Evolutionary conservation across 2,329 filamentous ascomycete genomes (phyloP), one percentile per base, ranked within the genome.

Genomic region (Epichloe gansuensis): DNA sequence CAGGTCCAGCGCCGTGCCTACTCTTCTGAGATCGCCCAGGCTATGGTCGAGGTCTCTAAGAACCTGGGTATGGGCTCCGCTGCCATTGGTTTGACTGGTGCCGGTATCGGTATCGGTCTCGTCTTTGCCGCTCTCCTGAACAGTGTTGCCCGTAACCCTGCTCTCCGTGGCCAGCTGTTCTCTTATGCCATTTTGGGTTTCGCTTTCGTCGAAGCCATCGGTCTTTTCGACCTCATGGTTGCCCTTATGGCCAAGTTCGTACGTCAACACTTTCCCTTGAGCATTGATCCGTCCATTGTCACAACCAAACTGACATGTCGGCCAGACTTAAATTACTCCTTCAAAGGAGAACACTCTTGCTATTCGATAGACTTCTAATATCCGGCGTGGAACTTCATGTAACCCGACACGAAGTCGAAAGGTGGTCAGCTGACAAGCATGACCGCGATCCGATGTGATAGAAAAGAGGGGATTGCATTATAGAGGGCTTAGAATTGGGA

Each of bases 131-230:
- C 87, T 68, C 87, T 94, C 72, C 81, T 94, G 70, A 84, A 87
- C 75, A 83, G 83, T 77, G 88, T 93, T 73, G 87, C 88, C 79
- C 88, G 88, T 79, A 95, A 95, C 87, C 88, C 88, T 69, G 86
- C 86, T 70, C 87, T 94, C 78, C 86, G 88, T 78, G 88, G 88
- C 73, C 89, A 94, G 83, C 88, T 95, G 70, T 95, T 93, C 86
- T 88, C 86, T 65, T 91, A 93, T 78, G 88, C 88, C 82, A 91
- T 93, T 86, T 79, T 93, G 71, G 88, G 88, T 79, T 93, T 93
- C 79, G 88, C 88, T 72, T 93, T 93, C 85, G 88, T 91, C 75
- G 88, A 93, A 75, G 88, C 88, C 77, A 89, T 88, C 66, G 86
- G 85, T 85, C 83, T 88, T 70, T 88, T 88, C 84, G 85, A 88